Evolutionary conservation across 192 early-diverging fungal species (phyloP).

Genomic region (Coemansia sp.): DNA sequence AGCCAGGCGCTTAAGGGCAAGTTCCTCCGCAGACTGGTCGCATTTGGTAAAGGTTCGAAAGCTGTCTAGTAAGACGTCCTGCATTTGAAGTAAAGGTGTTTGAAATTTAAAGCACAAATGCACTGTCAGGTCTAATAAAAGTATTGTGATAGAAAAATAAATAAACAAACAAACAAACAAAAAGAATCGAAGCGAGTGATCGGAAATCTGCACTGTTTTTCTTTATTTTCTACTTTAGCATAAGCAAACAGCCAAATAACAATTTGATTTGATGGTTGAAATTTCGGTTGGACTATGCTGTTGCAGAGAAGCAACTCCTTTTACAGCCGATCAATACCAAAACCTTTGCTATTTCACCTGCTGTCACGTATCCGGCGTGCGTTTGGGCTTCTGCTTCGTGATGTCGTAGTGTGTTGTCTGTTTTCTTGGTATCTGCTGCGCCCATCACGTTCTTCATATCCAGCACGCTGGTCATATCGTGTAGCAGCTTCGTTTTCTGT

Average conservation of each 20-base stretch:
- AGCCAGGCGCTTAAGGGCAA: conserved; percentile 24
- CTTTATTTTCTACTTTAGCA: not conserved
- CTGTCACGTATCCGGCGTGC: not conserved
- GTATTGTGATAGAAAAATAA: conserved; percentile 1
- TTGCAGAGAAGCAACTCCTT: not conserved
- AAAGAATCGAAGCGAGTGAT: conserved; percentile 1
- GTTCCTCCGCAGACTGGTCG: conserved; percentile 23
- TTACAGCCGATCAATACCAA: not conserved
- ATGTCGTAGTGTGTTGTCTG: not conserved
- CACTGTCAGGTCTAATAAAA: not conserved
- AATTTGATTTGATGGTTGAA: no score
- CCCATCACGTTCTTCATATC: not conserved
- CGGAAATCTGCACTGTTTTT: not conserved
- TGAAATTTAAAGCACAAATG: not conserved
- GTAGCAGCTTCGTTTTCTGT: not conserved
- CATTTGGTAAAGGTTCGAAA: conserved; percentile 33
- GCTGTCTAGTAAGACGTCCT: conserved; percentile 8
- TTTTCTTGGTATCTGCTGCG: not conserved
- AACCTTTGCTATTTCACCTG: not conserved
- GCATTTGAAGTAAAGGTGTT: conserved; percentile 15
- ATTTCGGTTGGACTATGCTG: no score
- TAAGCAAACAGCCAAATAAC: no score
- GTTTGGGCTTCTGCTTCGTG: conserved; percentile 3
- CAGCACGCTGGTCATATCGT: not conserved
- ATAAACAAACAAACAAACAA: conserved; percentile 7